Evolutionary conservation across 257 asterid species (phyloP), one percentile per base, ranked within the genome.

Genomic region (Dorcoceras hygrometricum): DNA sequence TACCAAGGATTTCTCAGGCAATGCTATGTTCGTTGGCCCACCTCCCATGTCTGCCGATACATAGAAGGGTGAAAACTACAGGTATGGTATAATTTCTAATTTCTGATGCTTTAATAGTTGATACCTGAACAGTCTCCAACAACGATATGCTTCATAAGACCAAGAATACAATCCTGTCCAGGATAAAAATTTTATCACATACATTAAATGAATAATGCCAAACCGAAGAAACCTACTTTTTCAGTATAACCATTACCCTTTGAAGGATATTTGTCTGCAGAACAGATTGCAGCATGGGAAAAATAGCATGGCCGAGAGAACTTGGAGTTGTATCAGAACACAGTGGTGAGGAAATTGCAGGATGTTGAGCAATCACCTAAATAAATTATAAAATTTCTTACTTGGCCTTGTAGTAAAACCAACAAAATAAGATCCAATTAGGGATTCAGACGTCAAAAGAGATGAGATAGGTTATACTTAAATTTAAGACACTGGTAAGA

Each of bases 181-280:
- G 53, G 43, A 71, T 23, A 51, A 22, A 1, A 24, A 51, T 51
- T 18, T 26, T 5, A 34, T 54, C 59, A 64, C 24, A 39, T 48
- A 59, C 75, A 39, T 62, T 39, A 27, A 27, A 55, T 53, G 14
- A 56, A 65, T 22, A 70, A n/a, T 5, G 3, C 23, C 18, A n/a
- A 29, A 8, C 28, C 26, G 57, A 50, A 58, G 51, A 55, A 20
- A 29, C 55, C 56, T 54, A 54, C 65, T 73, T 39, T 31, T 34
- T 3, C 50, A 62, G 57, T 55, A 71, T 76, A 57, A 23, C 32
- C 68, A 64, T 28, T 83, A 92, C 98, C 87, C 98, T 84, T 82
- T 92, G 96, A 68, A 76, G 65, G 80, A 86, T 80, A 76, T 89
- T 92, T 64, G 95, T 67, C 75, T 84, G 89, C 73, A 92, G 73